Evolutionary conservation across 768 basidiomycete genomes (phyloP).

Genomic region (Mycena alexandri): DNA sequence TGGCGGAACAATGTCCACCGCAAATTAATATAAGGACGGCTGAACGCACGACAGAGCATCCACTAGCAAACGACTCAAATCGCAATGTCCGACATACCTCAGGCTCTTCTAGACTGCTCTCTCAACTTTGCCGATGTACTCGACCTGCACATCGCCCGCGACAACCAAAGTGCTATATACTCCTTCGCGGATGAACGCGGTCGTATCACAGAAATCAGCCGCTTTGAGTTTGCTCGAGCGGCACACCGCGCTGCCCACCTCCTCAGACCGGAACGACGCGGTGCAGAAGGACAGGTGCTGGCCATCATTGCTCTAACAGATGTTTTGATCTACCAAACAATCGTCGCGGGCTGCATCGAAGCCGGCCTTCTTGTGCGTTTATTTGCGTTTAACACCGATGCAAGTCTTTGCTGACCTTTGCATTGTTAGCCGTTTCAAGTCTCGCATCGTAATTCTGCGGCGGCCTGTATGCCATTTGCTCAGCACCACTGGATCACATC

Average conservation of each 20-base stretch:
- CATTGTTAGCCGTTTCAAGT: slow-evolving; percentile 55
- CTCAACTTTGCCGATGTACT: slow-evolving; percentile 26
- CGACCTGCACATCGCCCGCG: slow-evolving; percentile 15
- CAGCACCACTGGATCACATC: slow-evolving; percentile 51
- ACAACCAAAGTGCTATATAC: slow-evolving; percentile 19
- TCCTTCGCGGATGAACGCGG: slow-evolving; percentile 43
- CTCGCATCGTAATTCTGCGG: slow-evolving; percentile 54
- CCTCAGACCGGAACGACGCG: slow-evolving; percentile 49
- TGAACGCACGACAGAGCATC: neutral
- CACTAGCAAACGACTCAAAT: slow-evolving; percentile 2
- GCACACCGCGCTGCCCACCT: slow-evolving; percentile 57
- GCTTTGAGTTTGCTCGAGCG: slow-evolving; percentile 60
- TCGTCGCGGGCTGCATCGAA: slow-evolving; percentile 52
- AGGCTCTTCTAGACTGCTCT: slow-evolving; percentile 34
- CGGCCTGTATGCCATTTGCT: slow-evolving; percentile 53
- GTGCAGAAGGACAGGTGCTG: slow-evolving; percentile 49
- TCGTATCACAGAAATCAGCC: slow-evolving; percentile 47
- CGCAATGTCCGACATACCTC: slow-evolving; percentile 17
- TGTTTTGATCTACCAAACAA: slow-evolving; percentile 55
- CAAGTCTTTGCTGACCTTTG: neutral
- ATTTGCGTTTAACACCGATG: neutral
- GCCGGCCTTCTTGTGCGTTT: slow-evolving; percentile 53
- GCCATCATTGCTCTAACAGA: slow-evolving; percentile 51
- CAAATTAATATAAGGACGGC: neutral
- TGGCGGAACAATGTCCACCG: no score